Evolutionary conservation across 331 rosid genomes (phyloP).

Genomic region (Rosa hybrid): DNA sequence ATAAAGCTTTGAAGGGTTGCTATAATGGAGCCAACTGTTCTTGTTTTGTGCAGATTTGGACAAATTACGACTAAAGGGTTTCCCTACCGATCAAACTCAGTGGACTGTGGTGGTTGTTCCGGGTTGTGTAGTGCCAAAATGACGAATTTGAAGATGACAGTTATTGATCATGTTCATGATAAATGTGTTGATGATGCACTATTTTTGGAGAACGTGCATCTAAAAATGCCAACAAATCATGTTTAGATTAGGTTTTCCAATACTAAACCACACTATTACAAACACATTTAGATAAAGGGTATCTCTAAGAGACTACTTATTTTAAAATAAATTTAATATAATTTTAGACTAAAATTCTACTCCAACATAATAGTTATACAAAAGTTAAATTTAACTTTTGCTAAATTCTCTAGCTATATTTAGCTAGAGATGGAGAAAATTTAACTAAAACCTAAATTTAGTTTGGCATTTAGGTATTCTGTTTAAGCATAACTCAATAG

Average conservation of each 20-base stretch:
- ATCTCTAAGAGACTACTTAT: too few relatives aligned
- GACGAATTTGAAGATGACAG: not conserved
- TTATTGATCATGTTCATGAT: not conserved
- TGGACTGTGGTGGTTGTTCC: not conserved
- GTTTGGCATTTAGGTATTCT: too few relatives aligned
- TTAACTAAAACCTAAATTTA: too few relatives aligned
- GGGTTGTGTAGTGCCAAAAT: slow-evolving; percentile 15
- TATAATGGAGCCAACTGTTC: slow-evolving; percentile 15
- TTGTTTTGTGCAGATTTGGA: not conserved
- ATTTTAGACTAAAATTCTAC: too few relatives aligned
- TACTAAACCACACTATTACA: not conserved
- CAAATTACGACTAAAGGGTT: not conserved
- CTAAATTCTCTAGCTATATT: too few relatives aligned
- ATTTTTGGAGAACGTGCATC: not conserved
- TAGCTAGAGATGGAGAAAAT: too few relatives aligned
- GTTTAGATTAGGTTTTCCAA: not conserved
- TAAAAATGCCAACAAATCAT: not conserved
- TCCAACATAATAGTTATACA: too few relatives aligned
- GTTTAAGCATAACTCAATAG: too few relatives aligned
- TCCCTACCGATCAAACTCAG: not conserved
- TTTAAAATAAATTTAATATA: too few relatives aligned
- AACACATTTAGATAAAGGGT: not conserved
- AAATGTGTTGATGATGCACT: not conserved
- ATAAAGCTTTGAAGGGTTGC: not conserved
- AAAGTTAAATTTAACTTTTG: too few relatives aligned